Percentiles rank a stretch among this genome's conserved stretches.
phyloP scores from a whole-genome alignment of 108 stramenopile species.

The Phaeodactylum tricornutum region DNA sequence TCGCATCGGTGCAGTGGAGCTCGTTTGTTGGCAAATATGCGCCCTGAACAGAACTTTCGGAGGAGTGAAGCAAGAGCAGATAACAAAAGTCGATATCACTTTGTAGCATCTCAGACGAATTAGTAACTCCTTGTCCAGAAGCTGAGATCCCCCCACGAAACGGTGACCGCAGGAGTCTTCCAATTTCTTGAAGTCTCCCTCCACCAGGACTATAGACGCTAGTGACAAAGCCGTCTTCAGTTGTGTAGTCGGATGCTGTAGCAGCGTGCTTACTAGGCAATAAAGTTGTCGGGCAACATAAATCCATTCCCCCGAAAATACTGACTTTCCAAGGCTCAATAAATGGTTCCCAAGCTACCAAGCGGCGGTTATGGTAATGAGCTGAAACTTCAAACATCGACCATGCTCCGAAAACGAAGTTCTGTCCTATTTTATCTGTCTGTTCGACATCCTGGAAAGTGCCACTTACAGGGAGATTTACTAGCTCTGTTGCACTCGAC shows the following conservation, averaged over 20 bases:
- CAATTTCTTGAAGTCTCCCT: background rate
- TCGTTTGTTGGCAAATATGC: no score
- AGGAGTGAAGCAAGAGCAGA: slow-evolving; percentile 8
- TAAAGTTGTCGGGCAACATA: slow-evolving; percentile 14
- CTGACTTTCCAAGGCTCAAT: slow-evolving; percentile 62
- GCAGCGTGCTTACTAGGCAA: background rate
- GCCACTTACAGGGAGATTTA: background rate
- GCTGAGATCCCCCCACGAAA: no score
- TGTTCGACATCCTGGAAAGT: background rate
- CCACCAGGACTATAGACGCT: background rate
- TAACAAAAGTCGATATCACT: slow-evolving; percentile 23
- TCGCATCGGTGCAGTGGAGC: no score
- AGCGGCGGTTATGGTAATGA: slow-evolving; percentile 60
- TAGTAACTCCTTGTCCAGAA: no score
- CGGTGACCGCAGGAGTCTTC: background rate
- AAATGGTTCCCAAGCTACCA: slow-evolving; percentile 76
- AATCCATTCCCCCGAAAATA: slow-evolving; percentile 10
- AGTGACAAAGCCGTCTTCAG: background rate
- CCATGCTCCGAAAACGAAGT: slow-evolving; percentile 28
- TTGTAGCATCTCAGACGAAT: background rate
- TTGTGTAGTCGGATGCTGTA: background rate
- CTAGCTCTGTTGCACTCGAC: slow-evolving; percentile 11
- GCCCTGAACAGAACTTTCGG: no score
- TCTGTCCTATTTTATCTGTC: slow-evolving; percentile 4
- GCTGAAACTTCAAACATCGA: slow-evolving; percentile 31